These are phyloP conservation scores for Phytophthora fragariaefolia DNA, from an alignment of 352 stramenopile species.

Conservation along the genomic window DNA sequence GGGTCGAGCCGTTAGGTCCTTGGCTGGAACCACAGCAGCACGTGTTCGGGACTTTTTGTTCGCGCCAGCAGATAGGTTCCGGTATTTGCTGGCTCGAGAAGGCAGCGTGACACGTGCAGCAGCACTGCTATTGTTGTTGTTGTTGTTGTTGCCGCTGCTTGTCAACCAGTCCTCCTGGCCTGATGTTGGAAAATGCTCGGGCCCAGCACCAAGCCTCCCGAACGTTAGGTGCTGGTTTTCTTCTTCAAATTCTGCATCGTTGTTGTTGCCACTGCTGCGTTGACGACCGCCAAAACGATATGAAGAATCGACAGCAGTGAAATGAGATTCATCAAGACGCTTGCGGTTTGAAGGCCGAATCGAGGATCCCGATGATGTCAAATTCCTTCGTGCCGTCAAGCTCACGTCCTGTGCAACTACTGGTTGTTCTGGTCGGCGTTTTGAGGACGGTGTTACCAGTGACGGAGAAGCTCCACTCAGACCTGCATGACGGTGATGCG, in stretches of 20 bases:
- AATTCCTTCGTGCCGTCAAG: constrained; percentile 11
- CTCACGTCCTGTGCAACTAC: constrained; percentile 2
- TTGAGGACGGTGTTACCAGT: not conserved
- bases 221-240: constrained; percentile 4
- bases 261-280: constrained; percentile 23
- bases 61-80: constrained; percentile 30
- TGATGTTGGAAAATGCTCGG: constrained; percentile 9
- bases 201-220: not conserved
- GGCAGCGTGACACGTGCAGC: constrained; percentile 14
- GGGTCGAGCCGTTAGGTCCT: constrained; percentile 47
- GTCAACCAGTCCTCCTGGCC: constrained; percentile 24
- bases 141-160: not conserved
- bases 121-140: constrained; percentile 7
- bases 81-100: constrained; percentile 39
- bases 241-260: constrained; percentile 9
- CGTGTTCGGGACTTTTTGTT: constrained; percentile 31
- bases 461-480: not conserved
- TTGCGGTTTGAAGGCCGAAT: constrained; percentile 51
- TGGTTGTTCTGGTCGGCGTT: constrained; percentile 4
- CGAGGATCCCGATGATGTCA: constrained; percentile 58
- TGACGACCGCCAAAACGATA: not conserved
- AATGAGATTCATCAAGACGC: constrained; percentile 13
- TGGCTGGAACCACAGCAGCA: constrained; percentile 4
- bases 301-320: not conserved
- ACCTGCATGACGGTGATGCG: constrained; percentile 2